A percentile compares a stretch with the other conserved stretches of the same genome.
These are phyloP conservation scores for Phytophthora syringae DNA, from an alignment of 352 stramenopile species.

Conservation along the genomic window DNA sequence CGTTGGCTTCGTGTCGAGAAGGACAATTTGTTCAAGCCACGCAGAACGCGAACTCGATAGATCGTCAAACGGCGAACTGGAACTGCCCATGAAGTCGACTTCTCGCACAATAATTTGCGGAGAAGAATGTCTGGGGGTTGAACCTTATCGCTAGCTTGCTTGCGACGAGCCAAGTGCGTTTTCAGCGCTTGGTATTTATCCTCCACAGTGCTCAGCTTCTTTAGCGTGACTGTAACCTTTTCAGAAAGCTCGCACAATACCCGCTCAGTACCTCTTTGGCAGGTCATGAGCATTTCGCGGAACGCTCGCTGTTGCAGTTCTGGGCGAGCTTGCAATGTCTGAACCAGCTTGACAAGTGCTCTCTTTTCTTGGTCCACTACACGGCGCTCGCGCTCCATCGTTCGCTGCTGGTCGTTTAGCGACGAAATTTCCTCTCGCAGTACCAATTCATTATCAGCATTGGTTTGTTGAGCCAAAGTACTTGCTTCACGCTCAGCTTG, in stretches of 20 bases:
- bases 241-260: conserved; percentile 33
- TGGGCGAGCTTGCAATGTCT: conserved; percentile 52
- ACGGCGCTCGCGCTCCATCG: conserved; percentile 24
- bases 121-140: conserved; percentile 7
- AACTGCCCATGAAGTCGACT: conserved; percentile 26
- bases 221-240: conserved; percentile 17
- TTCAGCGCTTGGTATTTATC: conserved; percentile 23
- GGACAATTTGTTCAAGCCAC: conserved; percentile 28
- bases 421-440: conserved; percentile 18
- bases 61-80: conserved; percentile 9
- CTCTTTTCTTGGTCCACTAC: conserved; percentile 31
- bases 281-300: conserved; percentile 46
- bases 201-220: conserved; percentile 28
- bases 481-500: conserved; percentile 18
- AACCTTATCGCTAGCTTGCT: too few species aligned
- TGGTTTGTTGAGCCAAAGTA: conserved; percentile 3
- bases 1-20: conserved; percentile 6
- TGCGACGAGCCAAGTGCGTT: conserved; percentile 6
- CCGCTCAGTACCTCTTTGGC: conserved; percentile 42
- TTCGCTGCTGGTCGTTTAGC: conserved; percentile 31
- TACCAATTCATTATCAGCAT: conserved; percentile 8
- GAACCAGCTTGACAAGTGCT: conserved; percentile 37
- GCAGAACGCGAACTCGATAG: conserved; percentile 19
- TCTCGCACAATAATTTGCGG: conserved; percentile 36
- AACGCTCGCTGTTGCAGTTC: conserved; percentile 48